Evolutionary conservation across 2,329 filamentous ascomycete species (phyloP).

Genomic region (Lachnellula willkommii): DNA sequence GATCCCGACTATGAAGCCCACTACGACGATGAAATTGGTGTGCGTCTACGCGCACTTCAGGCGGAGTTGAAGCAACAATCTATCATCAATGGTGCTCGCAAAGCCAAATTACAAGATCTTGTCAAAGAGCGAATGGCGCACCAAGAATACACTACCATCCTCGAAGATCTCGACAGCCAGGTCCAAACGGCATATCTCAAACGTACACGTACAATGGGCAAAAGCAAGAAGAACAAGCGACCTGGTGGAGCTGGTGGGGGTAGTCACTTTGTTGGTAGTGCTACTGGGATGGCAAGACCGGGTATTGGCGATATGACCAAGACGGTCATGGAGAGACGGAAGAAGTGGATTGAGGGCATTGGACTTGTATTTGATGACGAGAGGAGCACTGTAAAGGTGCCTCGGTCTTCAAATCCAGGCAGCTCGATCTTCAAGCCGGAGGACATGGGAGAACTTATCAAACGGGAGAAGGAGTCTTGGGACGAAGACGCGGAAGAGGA

Average conservation of each 20-base stretch:
- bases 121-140: slow-evolving; percentile 90
- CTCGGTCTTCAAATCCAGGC: slow-evolving; percentile 56
- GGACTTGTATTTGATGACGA: slow-evolving; percentile 86
- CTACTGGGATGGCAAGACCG: slow-evolving; percentile 60
- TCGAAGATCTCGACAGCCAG: slow-evolving; percentile 91
- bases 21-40: slow-evolving; percentile 90
- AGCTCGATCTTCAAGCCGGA: slow-evolving; percentile 69
- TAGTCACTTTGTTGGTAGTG: slow-evolving; percentile 54
- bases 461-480: slow-evolving; percentile 76
- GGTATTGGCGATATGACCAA: slow-evolving; percentile 88
- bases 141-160: slow-evolving; percentile 94
- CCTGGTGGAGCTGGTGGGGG: slow-evolving; percentile 71
- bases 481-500: slow-evolving; percentile 52
- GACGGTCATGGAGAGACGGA: slow-evolving; percentile 84
- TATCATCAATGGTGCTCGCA: slow-evolving; percentile 84
- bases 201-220: slow-evolving; percentile 87
- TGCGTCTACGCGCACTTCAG: slow-evolving; percentile 80
- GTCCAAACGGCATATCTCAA: slow-evolving; percentile 95
- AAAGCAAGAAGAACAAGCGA: slow-evolving; percentile 85
- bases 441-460: slow-evolving; percentile 67
- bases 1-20: slow-evolving; percentile 79
- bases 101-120: slow-evolving; percentile 77
- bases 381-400: slow-evolving; percentile 62
- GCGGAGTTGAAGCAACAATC: slow-evolving; percentile 75
- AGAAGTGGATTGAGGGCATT: slow-evolving; percentile 86